Evolutionary conservation across 805 yeast genomes (phyloP), one percentile per base, ranked within the genome.

Genomic region (Ogataea nonfermentans): DNA sequence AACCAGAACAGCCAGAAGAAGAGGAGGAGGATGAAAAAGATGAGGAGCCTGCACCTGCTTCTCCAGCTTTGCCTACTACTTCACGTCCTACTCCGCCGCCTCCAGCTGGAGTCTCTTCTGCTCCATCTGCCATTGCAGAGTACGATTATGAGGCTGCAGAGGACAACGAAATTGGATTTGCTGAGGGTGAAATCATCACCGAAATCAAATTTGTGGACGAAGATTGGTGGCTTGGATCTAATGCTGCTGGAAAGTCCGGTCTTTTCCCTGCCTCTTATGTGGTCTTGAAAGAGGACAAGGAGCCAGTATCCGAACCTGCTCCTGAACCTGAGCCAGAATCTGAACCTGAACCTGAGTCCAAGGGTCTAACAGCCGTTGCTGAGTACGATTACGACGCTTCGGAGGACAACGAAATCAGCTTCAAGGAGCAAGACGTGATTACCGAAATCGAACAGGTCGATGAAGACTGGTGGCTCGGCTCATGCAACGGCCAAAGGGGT

Each of bases 401-500:
- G 19, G 99, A 93, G 65, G 95, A 84, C 48, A 93, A 90, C 57
- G 99, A 93, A 66, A 71, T 93, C 44, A 74, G 79, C 2, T 93
- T 93, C 62, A 74, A 69, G 16, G 96, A 87, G 58, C 95, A 91
- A 37, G 98, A 88, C 51, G 55, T 71, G 44, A 88, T 93, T 47
- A 68, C 78, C 13, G 84, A 88, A 44, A 84, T 93, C 47, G 95
- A 89, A 52, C 84, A 86, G 61, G 84, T 86, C 12, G 95, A 89
- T 53, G 96, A 87, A 32, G 96, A 87, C 59, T 93, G 99, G 99
- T 93, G 98, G 98, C 71, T 84, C 39, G 99, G 99, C 36, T 79
- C 77, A 46, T 72, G 81, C 52, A 66, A 79, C 23, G 96, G 96
- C 31, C 84, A 79, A 51, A 73, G 76, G 50, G 93, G 93, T 42